Evolutionary conservation across 1,284 basidiomycete species (phyloP).

Genomic region (Pholiota adiposa): DNA sequence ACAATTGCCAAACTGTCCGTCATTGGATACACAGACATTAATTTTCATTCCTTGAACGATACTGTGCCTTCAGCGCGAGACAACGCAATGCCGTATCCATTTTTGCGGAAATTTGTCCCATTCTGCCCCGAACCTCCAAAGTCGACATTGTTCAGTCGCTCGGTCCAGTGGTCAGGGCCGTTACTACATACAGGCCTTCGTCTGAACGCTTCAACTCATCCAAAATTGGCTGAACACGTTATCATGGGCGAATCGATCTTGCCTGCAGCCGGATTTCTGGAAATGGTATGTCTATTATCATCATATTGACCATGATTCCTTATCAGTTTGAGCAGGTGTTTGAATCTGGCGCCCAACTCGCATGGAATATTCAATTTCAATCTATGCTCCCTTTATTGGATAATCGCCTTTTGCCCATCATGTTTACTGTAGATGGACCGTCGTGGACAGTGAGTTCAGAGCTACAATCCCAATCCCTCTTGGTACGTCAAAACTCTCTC

Average conservation of each 20-base stretch:
- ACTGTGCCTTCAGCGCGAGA: not conserved
- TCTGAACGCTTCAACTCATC: slow-evolving; percentile 36
- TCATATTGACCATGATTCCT: not conserved
- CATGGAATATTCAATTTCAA: slow-evolving; percentile 2
- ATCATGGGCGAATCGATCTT: slow-evolving; percentile 41
- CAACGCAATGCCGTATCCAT: slow-evolving; percentile 2
- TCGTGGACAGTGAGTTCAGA: not conserved
- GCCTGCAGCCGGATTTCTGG: slow-evolving; percentile 38
- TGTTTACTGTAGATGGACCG: not conserved
- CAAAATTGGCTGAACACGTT: slow-evolving; percentile 38
- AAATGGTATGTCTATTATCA: not conserved
- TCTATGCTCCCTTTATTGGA: not conserved
- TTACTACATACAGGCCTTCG: slow-evolving; percentile 32
- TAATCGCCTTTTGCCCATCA: not conserved
- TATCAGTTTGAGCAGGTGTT: not conserved
- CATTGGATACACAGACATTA: not conserved
- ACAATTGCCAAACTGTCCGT: not conserved
- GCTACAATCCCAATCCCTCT: not conserved
- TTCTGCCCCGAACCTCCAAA: not conserved
- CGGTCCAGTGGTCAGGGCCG: slow-evolving; percentile 24
- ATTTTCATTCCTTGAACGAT: not conserved
- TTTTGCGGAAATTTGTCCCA: not conserved
- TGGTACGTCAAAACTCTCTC: not conserved
- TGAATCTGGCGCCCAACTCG: not conserved
- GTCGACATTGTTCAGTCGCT: slow-evolving; percentile 4